These are phyloP conservation scores for Cenchrus purpureus DNA, from an alignment of 176 grass and related monocot genomes.

Conservation along the genomic window DNA sequence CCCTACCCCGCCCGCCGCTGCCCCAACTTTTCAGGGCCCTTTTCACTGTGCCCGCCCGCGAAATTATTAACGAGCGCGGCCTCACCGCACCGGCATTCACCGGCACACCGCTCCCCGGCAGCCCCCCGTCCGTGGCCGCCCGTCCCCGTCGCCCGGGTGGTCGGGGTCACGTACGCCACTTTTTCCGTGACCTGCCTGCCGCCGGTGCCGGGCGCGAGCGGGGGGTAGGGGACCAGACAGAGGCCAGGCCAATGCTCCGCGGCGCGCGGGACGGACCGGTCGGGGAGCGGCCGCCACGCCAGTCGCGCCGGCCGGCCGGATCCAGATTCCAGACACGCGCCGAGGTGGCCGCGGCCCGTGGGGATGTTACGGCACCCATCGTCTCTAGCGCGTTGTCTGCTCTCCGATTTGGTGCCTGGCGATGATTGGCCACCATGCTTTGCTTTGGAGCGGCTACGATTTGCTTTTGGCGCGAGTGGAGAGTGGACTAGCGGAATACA, in stretches of 20 bases:
- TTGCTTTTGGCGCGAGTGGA: neutral
- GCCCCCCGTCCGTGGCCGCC: neutral
- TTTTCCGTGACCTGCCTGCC: slow-evolving; percentile 28
- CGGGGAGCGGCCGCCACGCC: neutral
- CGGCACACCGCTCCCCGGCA: neutral
- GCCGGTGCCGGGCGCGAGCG: neutral
- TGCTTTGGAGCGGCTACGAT: too few relatives aligned
- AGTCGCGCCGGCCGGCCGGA: neutral
- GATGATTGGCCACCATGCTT: slow-evolving; percentile 1
- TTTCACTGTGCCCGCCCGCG: neutral
- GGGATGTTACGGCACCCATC: neutral
- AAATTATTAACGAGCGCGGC: slow-evolving; percentile 24
- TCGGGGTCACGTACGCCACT: neutral
- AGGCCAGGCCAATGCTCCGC: neutral
- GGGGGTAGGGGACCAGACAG: neutral
- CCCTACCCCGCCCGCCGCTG: neutral
- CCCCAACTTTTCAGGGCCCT: neutral
- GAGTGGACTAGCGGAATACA: neutral
- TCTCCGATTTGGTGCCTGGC: slow-evolving; percentile 15
- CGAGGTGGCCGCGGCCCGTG: slow-evolving; percentile 7
- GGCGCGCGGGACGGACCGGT: neutral
- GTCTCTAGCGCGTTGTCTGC: neutral
- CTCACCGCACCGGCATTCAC: neutral
- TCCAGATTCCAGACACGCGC: slow-evolving; percentile 26
- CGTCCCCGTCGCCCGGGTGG: neutral